Percentiles rank a stretch among this genome's conserved stretches.
Evolutionary conservation across 2,329 filamentous ascomycete genomes (phyloP).

Genomic region (Fusarium xylarioides): DNA sequence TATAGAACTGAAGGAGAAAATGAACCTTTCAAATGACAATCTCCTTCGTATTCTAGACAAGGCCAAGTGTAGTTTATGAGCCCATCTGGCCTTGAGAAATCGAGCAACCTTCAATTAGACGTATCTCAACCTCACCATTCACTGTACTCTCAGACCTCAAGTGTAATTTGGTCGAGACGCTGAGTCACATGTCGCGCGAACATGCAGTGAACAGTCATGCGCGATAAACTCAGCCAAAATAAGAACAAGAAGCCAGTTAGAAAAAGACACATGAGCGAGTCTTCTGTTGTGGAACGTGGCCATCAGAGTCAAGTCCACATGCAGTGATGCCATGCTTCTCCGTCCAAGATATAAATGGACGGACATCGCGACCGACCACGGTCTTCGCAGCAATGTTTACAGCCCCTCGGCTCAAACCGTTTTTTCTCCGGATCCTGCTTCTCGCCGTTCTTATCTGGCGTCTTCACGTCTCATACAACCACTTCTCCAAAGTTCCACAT

Average conservation of each 20-base stretch:
- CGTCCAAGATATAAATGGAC: neutral
- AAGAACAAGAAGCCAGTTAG: rapidly evolving
- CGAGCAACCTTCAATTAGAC: too few species aligned
- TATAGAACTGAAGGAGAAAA: too few species aligned
- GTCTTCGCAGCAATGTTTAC: rapidly evolving
- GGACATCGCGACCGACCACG: rapidly evolving
- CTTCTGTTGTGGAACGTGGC: neutral
- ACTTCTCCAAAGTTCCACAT: neutral
- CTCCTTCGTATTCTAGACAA: too few species aligned
- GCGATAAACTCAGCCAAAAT: rapidly evolving
- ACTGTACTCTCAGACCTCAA: rapidly evolving
- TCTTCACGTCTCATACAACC: neutral
- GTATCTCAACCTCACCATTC: neutral
- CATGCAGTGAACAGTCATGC: rapidly evolving
- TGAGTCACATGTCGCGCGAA: too few species aligned
- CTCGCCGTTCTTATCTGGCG: neutral
- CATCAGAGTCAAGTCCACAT: too few species aligned
- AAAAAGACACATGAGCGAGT: neutral
- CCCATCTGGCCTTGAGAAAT: too few species aligned
- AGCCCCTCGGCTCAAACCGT: rapidly evolving
- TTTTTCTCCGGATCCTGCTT: rapidly evolving
- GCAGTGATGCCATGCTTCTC: neutral
- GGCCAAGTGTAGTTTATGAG: too few species aligned
- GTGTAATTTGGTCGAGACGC: rapidly evolving
- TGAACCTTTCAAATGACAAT: too few species aligned